phyloP scores from a whole-genome alignment of 345 rosid genomes.

The Rhodamnia argentea region DNA sequence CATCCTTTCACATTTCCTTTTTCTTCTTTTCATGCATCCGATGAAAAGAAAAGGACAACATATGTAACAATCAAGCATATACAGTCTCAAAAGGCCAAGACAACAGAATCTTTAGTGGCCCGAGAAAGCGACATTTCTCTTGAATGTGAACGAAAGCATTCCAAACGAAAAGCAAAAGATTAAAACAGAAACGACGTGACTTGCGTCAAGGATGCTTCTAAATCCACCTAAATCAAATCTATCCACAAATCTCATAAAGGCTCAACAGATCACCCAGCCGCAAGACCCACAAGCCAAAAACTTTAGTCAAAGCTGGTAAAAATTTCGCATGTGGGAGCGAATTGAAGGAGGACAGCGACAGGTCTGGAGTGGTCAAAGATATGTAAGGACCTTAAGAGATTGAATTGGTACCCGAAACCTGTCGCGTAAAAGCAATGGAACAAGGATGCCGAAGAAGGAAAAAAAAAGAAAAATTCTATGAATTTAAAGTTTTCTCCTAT shows the following conservation, averaged over 20 bases:
- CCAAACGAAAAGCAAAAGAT: not conserved
- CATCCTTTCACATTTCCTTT: not conserved
- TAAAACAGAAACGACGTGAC: not conserved
- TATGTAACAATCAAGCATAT: constrained; percentile 10
- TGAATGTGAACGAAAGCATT: not conserved
- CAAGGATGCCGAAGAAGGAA: not conserved
- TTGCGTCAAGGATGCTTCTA: not conserved
- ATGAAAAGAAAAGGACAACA: constrained; percentile 1
- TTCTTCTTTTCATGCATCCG: not conserved
- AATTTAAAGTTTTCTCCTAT: not conserved
- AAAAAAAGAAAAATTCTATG: not conserved
- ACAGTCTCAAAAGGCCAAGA: constrained; percentile 13
- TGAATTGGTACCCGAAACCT: not conserved
- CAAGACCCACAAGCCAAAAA: not conserved
- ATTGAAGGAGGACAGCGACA: not conserved
- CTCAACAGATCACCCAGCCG: not conserved
- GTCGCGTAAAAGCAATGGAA: not conserved
- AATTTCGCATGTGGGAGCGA: not conserved
- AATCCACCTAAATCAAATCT: not conserved
- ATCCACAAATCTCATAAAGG: not conserved
- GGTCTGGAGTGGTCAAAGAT: not conserved
- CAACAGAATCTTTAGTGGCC: constrained; percentile 20
- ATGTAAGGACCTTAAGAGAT: not conserved
- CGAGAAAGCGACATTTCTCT: not conserved
- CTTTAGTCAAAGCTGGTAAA: constrained; percentile 3